These are phyloP conservation scores for Trichosporon faecale DNA, from an alignment of 1,284 basidiomycete genomes.

Conservation along the genomic window DNA sequence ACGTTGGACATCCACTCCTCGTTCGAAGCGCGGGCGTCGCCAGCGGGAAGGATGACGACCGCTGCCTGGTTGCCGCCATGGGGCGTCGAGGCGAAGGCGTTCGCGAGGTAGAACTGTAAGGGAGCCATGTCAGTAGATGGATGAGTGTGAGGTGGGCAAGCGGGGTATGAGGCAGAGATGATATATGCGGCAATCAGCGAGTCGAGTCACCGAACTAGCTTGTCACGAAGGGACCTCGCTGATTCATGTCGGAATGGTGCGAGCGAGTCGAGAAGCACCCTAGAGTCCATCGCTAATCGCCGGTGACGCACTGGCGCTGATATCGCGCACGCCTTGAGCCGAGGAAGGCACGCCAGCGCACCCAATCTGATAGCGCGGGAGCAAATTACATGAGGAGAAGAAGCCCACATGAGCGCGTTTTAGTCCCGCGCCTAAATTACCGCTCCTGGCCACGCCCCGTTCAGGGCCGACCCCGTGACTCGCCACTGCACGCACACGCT, in stretches of 20 bases:
- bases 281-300: too few relatives aligned
- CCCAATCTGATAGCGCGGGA: neutral
- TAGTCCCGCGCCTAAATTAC: neutral
- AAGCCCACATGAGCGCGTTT: slow-evolving; percentile 6
- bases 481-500: slow-evolving; percentile 5
- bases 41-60: slow-evolving; percentile 34
- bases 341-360: neutral
- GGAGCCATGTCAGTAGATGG: slow-evolving; percentile 12
- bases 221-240: neutral
- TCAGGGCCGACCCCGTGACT: slow-evolving; percentile 3
- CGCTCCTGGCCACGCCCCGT: neutral
- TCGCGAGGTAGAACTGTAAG: slow-evolving; percentile 35
- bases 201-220: neutral
- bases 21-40: slow-evolving; percentile 24
- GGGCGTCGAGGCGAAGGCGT: slow-evolving; percentile 35
- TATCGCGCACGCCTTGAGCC: neutral
- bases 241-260: neutral
- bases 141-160: neutral
- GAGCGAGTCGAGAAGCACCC: neutral
- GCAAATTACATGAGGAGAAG: neutral
- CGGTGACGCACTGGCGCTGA: neutral
- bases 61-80: slow-evolving; percentile 43
- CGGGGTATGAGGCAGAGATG: too few relatives aligned
- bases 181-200: too few relatives aligned
- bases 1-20: slow-evolving; percentile 29